Conservation (phyloP, 202 grass and related monocot species). For the Bolboschoenoplectus hybrid region DNA sequence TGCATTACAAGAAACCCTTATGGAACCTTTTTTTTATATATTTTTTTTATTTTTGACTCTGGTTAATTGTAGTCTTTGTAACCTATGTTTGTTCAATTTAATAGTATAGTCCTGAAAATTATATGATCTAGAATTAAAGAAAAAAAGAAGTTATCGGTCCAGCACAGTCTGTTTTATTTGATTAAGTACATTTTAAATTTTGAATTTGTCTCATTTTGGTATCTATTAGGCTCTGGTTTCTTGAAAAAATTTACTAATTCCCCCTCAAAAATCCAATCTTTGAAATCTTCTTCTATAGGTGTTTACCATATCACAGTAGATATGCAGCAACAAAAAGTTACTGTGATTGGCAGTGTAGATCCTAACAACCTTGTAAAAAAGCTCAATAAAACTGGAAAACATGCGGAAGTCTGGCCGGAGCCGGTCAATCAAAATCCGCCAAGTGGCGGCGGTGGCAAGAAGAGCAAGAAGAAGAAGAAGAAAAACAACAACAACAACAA, state of each 20-base stretch:
- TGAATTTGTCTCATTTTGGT: not conserved
- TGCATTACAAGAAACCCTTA: not conserved
- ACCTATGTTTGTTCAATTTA: not conserved
- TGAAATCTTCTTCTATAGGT: slow-evolving; percentile 45
- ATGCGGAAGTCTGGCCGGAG: slow-evolving; percentile 92
- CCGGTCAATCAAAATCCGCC: slow-evolving; percentile 28
- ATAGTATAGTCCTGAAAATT: slow-evolving; percentile 15
- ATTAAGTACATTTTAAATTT: not conserved
- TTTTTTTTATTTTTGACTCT: not conserved
- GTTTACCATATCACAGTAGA: slow-evolving; percentile 92
- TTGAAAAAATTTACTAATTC: not conserved
- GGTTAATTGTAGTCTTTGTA: not conserved
- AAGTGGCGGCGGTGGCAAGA: slow-evolving; percentile 2
- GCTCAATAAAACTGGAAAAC: slow-evolving; percentile 86
- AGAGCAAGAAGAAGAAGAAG: slow-evolving; percentile 68
- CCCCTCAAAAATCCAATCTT: not conserved
- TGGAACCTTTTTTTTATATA: not conserved
- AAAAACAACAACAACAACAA: slow-evolving; percentile 52
- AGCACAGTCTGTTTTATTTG: slow-evolving; percentile 4
- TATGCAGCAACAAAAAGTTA: slow-evolving; percentile 81
- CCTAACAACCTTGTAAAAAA: slow-evolving; percentile 76
- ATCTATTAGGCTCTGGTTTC: not conserved
- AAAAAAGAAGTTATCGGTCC: not conserved
- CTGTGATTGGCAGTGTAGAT: slow-evolving; percentile 80
- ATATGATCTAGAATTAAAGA: not conserved